Evolutionary conservation across 2,329 filamentous ascomycete species (phyloP).

Genomic region (Hypomyces rosellus): DNA sequence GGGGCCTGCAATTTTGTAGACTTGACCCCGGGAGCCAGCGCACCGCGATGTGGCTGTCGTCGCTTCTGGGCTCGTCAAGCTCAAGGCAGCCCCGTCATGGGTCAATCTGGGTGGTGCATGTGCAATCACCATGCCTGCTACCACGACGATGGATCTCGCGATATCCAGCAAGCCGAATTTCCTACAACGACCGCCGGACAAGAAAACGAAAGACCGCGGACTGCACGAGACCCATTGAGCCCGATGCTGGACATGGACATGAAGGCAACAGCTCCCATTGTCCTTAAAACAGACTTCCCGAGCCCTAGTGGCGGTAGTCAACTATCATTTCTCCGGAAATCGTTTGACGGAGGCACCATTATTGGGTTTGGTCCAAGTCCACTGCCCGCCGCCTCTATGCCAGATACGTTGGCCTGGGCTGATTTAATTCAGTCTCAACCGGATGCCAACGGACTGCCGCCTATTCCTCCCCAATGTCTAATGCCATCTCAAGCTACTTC

Average conservation of each 20-base stretch:
- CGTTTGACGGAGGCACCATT: conserved; percentile 20
- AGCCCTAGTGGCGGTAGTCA: conserved; percentile 26
- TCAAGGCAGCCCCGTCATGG: conserved; percentile 27
- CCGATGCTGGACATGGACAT: conserved; percentile 45
- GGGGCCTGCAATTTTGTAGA: conserved; percentile 55
- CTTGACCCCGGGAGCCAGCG: conserved; percentile 44
- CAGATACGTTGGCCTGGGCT: conserved; percentile 51
- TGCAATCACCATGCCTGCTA: conserved; percentile 58
- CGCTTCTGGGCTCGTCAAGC: conserved; percentile 50
- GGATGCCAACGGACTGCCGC: conserved; percentile 32
- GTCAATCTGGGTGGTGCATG: conserved; percentile 51
- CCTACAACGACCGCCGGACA: conserved; percentile 27
- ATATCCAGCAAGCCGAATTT: conserved; percentile 18
- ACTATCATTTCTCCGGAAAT: conserved; percentile 30
- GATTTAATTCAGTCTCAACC: conserved; percentile 36
- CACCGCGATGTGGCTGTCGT: conserved; percentile 52
- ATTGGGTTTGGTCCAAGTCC: conserved; percentile 20
- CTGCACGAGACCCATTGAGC: conserved; percentile 45
- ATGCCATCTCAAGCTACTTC: conserved; percentile 48
- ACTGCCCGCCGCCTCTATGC: conserved; percentile 38
- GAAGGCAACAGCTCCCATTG: conserved; percentile 27
- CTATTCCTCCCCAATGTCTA: conserved; percentile 45
- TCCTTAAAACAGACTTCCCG: conserved; percentile 36
- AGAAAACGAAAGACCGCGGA: conserved; percentile 47
- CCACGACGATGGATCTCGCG: conserved; percentile 42